Evolutionary conservation across 176 grass and related monocot species (phyloP), one percentile per base, ranked within the genome.

Genomic region (Phyllostachys edulis): DNA sequence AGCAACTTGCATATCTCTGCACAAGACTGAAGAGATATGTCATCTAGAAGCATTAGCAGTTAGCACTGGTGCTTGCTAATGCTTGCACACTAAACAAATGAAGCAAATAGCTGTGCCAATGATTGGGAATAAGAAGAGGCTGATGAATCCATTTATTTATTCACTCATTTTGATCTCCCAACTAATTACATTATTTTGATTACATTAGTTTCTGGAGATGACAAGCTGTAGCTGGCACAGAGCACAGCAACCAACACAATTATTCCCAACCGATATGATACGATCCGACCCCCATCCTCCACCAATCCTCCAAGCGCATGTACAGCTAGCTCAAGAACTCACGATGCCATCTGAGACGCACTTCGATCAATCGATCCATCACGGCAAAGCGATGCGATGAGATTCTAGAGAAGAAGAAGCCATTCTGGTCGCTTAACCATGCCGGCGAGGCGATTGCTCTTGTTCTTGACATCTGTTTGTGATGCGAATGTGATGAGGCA

Each of bases 91-190:
- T 57, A 41, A 55, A 69, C 9, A 67, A 60, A 69, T 15, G 5
- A 13, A 68, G 6, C 4, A 9, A 12, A 23, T 47, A 87, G 49
- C 1, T 66, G 68, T 52, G 18, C 11, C n/a, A 81, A 81, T 81
- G 85, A 75, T 85, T 85, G 78, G 24, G 7, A 45, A 49, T 55
- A 61, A 2, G 6, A 42, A 2, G 20, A 40, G 32, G 21, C 6
- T 47, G 78, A 59, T 81, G 59, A 41, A 65, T 17, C 12, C 11
- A 32, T 73, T 74, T 45, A 46, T 75, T 81, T 75, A 80, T 44
- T 86, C 36, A 67, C 12, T 11, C 14, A 44, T 18, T 12, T 13
- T 24, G 60, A 45, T 67, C 46, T 32, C 68, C 75, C 34, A 44
- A 45, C 24, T 15, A 71, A 26, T 5, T 64, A 73, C 69, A 66